Conservation (phyloP, 805 yeast species). For the Suhomyces sp. region DNA sequence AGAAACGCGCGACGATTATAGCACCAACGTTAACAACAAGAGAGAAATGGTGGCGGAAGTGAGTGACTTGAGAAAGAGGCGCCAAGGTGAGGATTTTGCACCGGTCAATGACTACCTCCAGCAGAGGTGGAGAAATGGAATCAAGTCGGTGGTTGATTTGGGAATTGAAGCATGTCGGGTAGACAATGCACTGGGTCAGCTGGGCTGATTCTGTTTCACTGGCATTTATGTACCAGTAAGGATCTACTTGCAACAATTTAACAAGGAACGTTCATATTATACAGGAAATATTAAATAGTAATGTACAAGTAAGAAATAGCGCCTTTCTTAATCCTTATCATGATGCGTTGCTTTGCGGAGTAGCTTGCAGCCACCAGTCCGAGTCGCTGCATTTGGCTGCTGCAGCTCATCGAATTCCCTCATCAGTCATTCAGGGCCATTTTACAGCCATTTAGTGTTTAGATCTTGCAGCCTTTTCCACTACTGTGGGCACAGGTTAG, state of each 20-base stretch:
- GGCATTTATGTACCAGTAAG: not conserved
- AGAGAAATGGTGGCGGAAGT: constrained; percentile 42
- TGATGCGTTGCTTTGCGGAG: not conserved
- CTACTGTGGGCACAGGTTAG: too few species aligned
- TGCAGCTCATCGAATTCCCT: not conserved
- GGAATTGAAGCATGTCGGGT: constrained; percentile 26
- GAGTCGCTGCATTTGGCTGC: not conserved
- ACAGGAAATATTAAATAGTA: not conserved
- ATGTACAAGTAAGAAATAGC: not conserved
- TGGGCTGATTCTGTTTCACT: not conserved
- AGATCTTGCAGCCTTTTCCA: too few species aligned
- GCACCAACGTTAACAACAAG: constrained; percentile 25
- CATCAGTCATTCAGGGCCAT: not conserved
- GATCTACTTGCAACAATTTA: not conserved
- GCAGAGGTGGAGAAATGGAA: constrained; percentile 51
- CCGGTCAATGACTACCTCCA: constrained; percentile 45
- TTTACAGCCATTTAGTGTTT: not conserved
- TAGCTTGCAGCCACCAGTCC: not conserved
- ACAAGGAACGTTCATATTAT: not conserved
- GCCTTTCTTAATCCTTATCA: not conserved
- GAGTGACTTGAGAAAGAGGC: constrained; percentile 37
- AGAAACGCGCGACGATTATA: constrained; percentile 16
- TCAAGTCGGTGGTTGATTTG: constrained; percentile 37
- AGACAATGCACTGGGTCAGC: constrained; percentile 7
- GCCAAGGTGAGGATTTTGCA: constrained; percentile 33